Percentiles rank a stretch among this genome's conserved stretches.
Conservation (phyloP, 2,329 filamentous ascomycete species). For the Aspergillus aculeatinus region DNA sequence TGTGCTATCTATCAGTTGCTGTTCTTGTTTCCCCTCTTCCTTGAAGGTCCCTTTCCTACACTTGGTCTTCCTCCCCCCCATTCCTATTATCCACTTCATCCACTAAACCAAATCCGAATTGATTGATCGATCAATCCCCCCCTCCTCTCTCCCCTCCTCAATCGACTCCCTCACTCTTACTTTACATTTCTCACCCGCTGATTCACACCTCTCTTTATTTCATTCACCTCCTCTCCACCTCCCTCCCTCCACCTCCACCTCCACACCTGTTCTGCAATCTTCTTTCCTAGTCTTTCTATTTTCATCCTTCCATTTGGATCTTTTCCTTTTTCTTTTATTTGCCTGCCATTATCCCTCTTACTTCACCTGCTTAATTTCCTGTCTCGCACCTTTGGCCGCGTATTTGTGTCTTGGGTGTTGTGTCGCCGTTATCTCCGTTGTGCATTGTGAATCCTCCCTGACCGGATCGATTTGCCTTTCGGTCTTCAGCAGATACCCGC, state of each 20-base stretch:
- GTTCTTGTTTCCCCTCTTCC: background rate
- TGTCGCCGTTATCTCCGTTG: background rate
- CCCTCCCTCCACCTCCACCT: conserved; percentile 8
- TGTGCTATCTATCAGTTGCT: background rate
- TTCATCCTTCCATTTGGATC: background rate
- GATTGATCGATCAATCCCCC: background rate
- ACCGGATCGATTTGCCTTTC: background rate
- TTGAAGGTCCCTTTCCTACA: background rate
- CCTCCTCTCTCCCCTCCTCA: background rate
- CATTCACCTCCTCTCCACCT: background rate
- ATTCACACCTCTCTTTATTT: background rate
- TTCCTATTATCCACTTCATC: background rate
- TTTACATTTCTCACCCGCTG: no score
- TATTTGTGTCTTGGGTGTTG: conserved; percentile 2
- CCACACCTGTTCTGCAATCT: background rate
- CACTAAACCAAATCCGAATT: background rate
- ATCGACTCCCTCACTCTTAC: background rate
- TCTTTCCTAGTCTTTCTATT: conserved; percentile 5
- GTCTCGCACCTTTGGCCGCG: background rate
- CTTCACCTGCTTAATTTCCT: conserved; percentile 1
- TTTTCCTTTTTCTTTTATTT: conserved; percentile 5
- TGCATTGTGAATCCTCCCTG: background rate
- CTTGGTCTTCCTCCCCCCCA: background rate
- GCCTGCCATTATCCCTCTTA: conserved; percentile 1
- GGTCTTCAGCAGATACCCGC: background rate